Evolutionary conservation across 139 green algal species (phyloP).

Genomic region (Micractinium conductrix): DNA sequence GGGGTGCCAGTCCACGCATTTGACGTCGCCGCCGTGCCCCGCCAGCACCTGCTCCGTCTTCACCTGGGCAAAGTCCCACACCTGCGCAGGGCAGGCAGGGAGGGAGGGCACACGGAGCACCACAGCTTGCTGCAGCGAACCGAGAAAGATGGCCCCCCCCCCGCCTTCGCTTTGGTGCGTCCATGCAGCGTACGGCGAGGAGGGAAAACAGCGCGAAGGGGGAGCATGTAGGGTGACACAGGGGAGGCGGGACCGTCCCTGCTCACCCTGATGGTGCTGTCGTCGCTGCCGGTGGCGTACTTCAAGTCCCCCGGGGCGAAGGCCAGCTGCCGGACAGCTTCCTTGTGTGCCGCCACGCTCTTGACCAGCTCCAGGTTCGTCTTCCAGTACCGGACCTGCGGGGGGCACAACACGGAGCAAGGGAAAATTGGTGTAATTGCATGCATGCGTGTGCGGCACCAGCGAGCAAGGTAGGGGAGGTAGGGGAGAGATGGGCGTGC

Average conservation of each 20-base stretch:
- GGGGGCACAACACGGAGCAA: neutral
- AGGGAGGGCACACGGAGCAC: no score
- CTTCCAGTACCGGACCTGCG: conserved; percentile 79
- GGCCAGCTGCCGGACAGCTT: conserved; percentile 69
- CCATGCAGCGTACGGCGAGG: no score
- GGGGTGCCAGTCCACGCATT: conserved; percentile 92
- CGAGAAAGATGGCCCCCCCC: no score
- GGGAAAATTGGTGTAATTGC: neutral
- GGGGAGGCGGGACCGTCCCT: no score
- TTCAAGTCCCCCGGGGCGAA: conserved; percentile 87
- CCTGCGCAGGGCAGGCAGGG: conserved; percentile 26
- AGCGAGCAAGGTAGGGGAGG: neutral
- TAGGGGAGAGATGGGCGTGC: no score
- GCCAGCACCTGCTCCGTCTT: conserved; percentile 61
- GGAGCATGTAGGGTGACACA: no score
- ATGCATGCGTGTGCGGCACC: neutral
- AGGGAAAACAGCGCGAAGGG: no score
- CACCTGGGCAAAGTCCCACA: conserved; percentile 80
- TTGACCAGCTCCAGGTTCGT: conserved; percentile 75
- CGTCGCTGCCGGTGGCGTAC: conserved; percentile 87
- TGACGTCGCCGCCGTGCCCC: conserved; percentile 94
- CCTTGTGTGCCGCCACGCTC: conserved; percentile 67
- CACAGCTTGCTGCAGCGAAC: no score
- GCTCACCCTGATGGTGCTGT: conserved; percentile 82
- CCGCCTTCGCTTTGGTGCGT: no score